Conservation (phyloP, 2,329 filamentous ascomycete species). For the Alternaria triticimaculans region DNA sequence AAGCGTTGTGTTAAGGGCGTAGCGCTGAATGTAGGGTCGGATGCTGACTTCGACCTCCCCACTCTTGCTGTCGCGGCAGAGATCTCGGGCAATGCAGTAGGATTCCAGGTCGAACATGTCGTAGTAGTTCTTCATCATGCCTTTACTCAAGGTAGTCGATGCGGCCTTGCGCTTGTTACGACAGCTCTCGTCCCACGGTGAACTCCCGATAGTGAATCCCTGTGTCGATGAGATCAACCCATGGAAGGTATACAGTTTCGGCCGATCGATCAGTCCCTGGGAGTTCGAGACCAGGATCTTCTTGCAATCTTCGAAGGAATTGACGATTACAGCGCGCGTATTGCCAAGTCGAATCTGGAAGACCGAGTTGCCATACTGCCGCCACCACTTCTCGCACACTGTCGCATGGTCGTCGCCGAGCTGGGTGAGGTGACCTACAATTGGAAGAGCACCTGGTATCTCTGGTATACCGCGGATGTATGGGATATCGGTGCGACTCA, state of each 20-base stretch:
- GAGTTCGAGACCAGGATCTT: conserved; percentile 59
- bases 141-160: conserved; percentile 55
- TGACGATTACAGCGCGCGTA: conserved; percentile 60
- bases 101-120: conserved; percentile 63
- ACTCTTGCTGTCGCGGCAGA: conserved; percentile 53
- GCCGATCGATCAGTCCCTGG: conserved; percentile 59
- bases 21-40: conserved; percentile 61
- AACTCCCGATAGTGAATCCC: conserved; percentile 63
- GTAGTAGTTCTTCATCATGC: conserved; percentile 56
- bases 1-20: conserved; percentile 61
- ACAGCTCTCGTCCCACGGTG: conserved; percentile 62
- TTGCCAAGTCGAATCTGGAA: conserved; percentile 63
- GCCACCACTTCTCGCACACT: conserved; percentile 59
- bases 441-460: conserved; percentile 58
- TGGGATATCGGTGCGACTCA: conserved; percentile 55
- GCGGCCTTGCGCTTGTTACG: conserved; percentile 62
- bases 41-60: conserved; percentile 55
- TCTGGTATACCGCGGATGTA: conserved; percentile 58
- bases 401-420: conserved; percentile 63
- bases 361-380: conserved; percentile 55
- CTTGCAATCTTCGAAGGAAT: conserved; percentile 60
- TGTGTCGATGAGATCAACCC: conserved; percentile 57
- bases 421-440: conserved; percentile 59
- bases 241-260: conserved; percentile 62
- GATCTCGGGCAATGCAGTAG: conserved; percentile 58